A percentile compares a stretch with the other conserved stretches of the same genome.
Evolutionary conservation across 176 grass and related monocot genomes (phyloP).

Genomic region (Avena eriantha): DNA sequence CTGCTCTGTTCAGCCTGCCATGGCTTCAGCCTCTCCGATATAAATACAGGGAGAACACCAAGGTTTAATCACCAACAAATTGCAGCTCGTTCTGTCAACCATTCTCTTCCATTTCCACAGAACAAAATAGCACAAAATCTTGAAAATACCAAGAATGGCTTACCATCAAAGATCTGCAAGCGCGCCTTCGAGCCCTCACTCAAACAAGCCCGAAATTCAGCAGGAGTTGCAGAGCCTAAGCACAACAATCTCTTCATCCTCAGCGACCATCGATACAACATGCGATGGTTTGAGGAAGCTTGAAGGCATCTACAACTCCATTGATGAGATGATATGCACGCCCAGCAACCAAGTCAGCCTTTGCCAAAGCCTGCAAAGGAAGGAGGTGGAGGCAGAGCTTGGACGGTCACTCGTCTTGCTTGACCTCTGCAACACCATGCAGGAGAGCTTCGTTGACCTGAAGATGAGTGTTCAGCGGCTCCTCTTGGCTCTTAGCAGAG

Average conservation of each 20-base stretch:
- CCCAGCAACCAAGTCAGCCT: not conserved
- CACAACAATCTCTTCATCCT: slow-evolving; percentile 23
- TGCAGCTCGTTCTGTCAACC: slow-evolving; percentile 17
- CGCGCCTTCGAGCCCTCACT: too few relatives aligned
- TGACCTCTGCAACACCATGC: slow-evolving; percentile 48
- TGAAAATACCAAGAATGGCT: not conserved
- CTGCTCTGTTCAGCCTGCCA: not conserved
- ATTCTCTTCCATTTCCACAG: slow-evolving; percentile 19
- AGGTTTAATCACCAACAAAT: slow-evolving; percentile 33
- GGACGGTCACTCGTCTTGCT: slow-evolving; percentile 51
- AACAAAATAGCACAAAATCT: slow-evolving; percentile 15
- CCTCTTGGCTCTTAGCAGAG: slow-evolving; percentile 34
- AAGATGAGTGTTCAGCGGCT: slow-evolving; percentile 46
- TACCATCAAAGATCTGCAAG: too few relatives aligned
- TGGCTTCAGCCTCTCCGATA: slow-evolving; percentile 11
- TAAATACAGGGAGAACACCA: slow-evolving; percentile 25
- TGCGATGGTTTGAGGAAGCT: too few relatives aligned
- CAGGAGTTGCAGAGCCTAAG: too few relatives aligned
- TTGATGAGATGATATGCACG: slow-evolving; percentile 41
- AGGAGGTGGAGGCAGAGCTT: slow-evolving; percentile 22
- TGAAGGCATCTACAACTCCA: not conserved
- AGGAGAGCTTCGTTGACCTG: slow-evolving; percentile 46
- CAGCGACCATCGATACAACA: slow-evolving; percentile 3
- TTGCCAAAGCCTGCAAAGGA: too few relatives aligned
- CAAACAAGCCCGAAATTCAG: too few relatives aligned